These are phyloP conservation scores for Schwanniomyces sp. DNA, from an alignment of 805 yeast genomes.

Conservation along the genomic window DNA sequence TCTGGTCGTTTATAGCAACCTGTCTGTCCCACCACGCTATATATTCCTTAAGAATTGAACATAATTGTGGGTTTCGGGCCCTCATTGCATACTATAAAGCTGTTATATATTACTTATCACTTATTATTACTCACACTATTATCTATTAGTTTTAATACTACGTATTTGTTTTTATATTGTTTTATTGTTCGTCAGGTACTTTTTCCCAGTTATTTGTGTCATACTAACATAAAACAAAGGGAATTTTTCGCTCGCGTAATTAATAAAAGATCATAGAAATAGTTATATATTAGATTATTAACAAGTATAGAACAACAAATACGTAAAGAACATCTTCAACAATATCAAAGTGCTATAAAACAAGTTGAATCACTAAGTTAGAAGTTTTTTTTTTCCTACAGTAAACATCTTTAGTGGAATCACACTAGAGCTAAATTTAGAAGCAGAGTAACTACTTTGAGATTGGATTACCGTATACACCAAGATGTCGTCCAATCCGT, in stretches of 20 bases:
- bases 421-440: neutral
- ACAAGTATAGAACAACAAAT: neutral
- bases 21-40: neutral
- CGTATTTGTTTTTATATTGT: neutral
- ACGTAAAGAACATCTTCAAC: neutral
- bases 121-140: neutral
- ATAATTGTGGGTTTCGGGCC: neutral
- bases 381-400: neutral
- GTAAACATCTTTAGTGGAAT: neutral
- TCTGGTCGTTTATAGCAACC: neutral
- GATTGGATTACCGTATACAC: neutral
- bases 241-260: neutral
- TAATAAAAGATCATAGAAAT: neutral
- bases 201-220: neutral
- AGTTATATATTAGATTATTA: neutral
- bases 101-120: conserved; percentile 1
- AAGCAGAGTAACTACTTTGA: neutral
- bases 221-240: conserved; percentile 1
- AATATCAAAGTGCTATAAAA: neutral
- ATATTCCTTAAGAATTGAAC: neutral
- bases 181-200: neutral
- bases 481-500: conserved; percentile 4
- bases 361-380: neutral
- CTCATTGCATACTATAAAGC: conserved; percentile 1
- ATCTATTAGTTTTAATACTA: neutral